Base-by-base conservation (phyloP, 352 stramenopile genomes). In the Phytophthora cactorum region DNA sequence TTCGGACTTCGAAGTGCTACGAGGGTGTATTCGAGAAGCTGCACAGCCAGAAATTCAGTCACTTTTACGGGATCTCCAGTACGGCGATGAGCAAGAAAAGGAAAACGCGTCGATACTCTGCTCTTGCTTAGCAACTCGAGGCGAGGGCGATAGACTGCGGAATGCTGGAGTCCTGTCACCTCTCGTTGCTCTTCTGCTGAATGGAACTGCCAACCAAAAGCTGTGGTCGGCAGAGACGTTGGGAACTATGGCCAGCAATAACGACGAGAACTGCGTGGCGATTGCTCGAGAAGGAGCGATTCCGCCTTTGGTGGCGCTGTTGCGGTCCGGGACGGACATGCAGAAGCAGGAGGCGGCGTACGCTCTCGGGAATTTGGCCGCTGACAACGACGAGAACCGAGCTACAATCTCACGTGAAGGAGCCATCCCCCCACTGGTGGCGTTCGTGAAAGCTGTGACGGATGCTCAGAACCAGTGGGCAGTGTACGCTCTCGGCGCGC, bases 401-500 rank as follows among this genome's bases (percentile, higher is more conserved):
- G 52, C 59, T 29, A 49, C 47, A 15, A 74, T 77, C 45, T 45
- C 53, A 9, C 46, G 49, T 51, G 51, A 50, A 52, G 59, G 59
- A n/a, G 64, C 61, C 2, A 75, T 75, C 45, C 54, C 59, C n/a
- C 59, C 65, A 2, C 58, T 77, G 28, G 56, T 74, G 1, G 53
- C 22, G 0, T 72, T 77, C 32, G 38, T 77, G 15, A 64, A 52
- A 45, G 52, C 56, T 5, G 65, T 66, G 7, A 74, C 54, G 8
- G 57, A 71, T 10, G 54, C 43, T 9, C 64, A 77, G 15, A 77
- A 71, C 39, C 59, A 77, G 15, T 60, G 67, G 50, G 65, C 59
- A 1, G 54, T 70, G 12, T 66, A 67, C 25, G 64, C 70, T 1
- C 10, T 77, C 1, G 67, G 55, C 4, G 29, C 27, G 2, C 45